Base-by-base conservation (phyloP, 371 early-diverging fungal species). In the Rhizopus stolonifer region DNA sequence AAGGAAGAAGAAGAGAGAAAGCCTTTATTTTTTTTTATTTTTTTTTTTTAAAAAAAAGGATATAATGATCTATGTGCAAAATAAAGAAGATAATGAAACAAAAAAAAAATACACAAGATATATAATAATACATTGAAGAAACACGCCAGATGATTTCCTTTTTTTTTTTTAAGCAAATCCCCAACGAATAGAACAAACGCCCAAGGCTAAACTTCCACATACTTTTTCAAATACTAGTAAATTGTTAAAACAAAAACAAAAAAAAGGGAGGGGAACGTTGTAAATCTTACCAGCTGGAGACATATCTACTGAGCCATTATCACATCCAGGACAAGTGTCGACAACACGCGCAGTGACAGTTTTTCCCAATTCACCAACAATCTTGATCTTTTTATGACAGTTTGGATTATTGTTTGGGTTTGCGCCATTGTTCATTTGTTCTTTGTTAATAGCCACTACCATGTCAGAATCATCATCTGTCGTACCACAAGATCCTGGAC, bases 371-470 rank as follows among this genome's bases (percentile, higher is more conserved):
- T 40, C 9, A 15, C 59, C 59, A 29, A 46, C 19, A 9, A 58
- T 59, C 11, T 34, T 42, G 22, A 55, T 42, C 33, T 44, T 48
- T 26, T 47, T 48, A 15, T 56, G 43, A 34, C 63, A 67, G 3
- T 53, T 24, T 10, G 49, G 39, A 25, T 45, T 42, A 21, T 21
- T 19, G 42, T 69, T 69, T 2, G 69, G 69, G 47, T 69, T 69
- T n/a, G 57, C 49, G 32, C 67, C 67, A 53, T 61, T 64, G 15
- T 58, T 36, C 71, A 71, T 71, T 47, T 67, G 67, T 7, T 43
- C 38, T 18, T 22, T 15, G 34, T 64, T 67, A 2, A 71, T 34
- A 3, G 71, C 71, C 23, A 61, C 64, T 13, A 71, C 65, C 32
- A 64, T 22, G 29, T 71, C 71, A 24, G 58, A 42, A 44, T 67